Evolutionary conservation across 2,329 filamentous ascomycete species (phyloP).

Genomic region (Lojkania enalia): DNA sequence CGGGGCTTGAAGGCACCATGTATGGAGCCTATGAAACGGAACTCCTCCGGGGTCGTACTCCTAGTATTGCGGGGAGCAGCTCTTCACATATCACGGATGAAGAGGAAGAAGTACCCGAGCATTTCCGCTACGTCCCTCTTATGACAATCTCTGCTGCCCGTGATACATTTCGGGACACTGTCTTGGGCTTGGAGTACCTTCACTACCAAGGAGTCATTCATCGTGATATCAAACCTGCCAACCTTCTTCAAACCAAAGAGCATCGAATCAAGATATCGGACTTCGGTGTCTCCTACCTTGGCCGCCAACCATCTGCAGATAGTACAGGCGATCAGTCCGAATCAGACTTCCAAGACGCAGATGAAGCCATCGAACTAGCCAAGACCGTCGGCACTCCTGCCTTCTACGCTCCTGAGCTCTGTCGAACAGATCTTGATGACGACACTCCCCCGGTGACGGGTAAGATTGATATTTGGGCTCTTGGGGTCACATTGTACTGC

Average conservation of each 20-base stretch:
- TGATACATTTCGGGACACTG: constrained; percentile 85
- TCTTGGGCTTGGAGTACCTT: constrained; percentile 90
- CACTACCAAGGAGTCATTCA: constrained; percentile 58
- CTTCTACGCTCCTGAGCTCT: constrained; percentile 96
- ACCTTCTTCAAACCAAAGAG: constrained; percentile 82
- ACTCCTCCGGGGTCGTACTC: constrained; percentile 66
- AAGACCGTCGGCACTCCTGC: constrained; percentile 97
- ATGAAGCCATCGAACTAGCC: constrained; percentile 92
- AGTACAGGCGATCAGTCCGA: constrained; percentile 72
- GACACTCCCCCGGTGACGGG: constrained; percentile 78
- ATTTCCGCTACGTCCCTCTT: constrained; percentile 90
- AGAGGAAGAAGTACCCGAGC: constrained; percentile 71
- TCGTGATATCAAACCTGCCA: constrained; percentile 65
- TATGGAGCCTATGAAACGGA: constrained; percentile 70
- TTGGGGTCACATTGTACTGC: constrained; percentile 94
- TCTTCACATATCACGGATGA: constrained; percentile 56
- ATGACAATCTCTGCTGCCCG: constrained; percentile 85
- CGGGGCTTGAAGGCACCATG: constrained; percentile 76
- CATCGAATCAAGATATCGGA: constrained; percentile 96
- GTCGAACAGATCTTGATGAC: constrained; percentile 75
- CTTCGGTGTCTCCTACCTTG: constrained; percentile 97
- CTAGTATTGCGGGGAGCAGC: constrained; percentile 79
- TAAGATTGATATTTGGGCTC: constrained; percentile 95
- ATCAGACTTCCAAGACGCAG: constrained; percentile 81
- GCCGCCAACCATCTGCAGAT: constrained; percentile 81